Evolutionary conservation across 2,329 filamentous ascomycete genomes (phyloP), one percentile per base, ranked within the genome.

Genomic region (Neofusicoccum laricinum): DNA sequence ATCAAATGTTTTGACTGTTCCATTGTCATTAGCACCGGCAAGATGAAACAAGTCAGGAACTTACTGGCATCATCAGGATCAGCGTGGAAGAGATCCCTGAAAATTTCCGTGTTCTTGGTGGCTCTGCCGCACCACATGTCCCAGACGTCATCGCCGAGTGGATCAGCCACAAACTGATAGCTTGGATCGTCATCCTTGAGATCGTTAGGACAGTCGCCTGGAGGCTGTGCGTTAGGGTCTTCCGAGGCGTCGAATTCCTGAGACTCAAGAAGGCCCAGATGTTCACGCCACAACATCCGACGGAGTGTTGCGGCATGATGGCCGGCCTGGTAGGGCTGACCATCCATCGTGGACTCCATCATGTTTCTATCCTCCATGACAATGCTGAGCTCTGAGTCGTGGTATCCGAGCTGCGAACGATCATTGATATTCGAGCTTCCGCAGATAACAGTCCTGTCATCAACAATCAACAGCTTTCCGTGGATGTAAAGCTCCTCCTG

Each of bases 401-500:
- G 94, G 69, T 89, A 86, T 14, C 94, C 94, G 4, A 95, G 80
- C 77, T 97, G 93, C 58, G 91, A 88, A 63, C 94, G 89, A 74
- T 98, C 94, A 75, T 97, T 98, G 71, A 97, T 84, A 77, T 97
- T 98, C 68, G 91, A 92, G 30, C 89, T 93, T 17, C 92, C 92
- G 73, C 92, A 95, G 61, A 97, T 87, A 1, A 91, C 92, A 53
- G 92, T 85, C 62, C 88, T 87, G 75, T 98, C 94, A 73, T 98
- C 93, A 1, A 90, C 90, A 69, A 97, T 94, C 69, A 95, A 84
- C 62, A 97, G 84, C 79, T 98, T 99, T 32, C 88, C 90, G 76
- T 99, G 95, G 53, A 98, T 89, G 75, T 99, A 99, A 1, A 98
- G 85, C 76, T 99, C 94, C 75, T 99, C 95, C 74, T 97, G 94